A percentile compares a stretch with the other conserved stretches of the same genome.
phyloP scores from a whole-genome alignment of 441 rosid species.

The Pelargonium fulgidum region DNA sequence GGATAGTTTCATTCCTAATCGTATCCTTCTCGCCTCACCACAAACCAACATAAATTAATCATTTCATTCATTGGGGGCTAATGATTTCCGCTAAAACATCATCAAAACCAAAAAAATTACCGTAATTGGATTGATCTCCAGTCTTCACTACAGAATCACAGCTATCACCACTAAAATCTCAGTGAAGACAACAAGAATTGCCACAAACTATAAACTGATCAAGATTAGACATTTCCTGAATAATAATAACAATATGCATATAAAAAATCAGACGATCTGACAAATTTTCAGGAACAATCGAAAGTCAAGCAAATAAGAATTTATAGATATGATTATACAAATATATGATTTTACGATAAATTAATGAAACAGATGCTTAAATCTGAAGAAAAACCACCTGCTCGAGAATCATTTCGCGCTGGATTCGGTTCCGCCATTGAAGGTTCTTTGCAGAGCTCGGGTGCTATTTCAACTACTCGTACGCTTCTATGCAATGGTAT shows the following conservation, averaged over 20 bases:
- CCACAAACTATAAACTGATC: background rate
- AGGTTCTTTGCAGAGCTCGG: background rate
- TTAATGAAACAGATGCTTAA: background rate
- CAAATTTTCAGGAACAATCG: background rate
- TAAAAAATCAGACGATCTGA: background rate
- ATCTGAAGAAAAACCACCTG: background rate
- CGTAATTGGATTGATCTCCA: background rate
- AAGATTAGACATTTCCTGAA: background rate
- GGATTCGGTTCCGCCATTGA: constrained; percentile 1
- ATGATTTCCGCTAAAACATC: background rate
- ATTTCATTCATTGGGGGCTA: background rate
- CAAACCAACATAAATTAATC: background rate
- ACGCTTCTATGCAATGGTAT: too few species aligned
- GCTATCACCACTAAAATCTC: background rate
- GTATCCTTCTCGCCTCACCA: too few species aligned
- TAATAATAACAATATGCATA: background rate
- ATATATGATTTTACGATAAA: background rate
- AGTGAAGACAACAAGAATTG: background rate
- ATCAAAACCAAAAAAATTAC: background rate
- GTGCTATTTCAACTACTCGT: too few species aligned
- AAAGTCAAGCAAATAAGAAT: too few species aligned
- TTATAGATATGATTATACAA: too few species aligned
- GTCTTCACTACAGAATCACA: background rate
- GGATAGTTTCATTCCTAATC: too few species aligned
- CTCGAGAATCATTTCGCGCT: background rate